phyloP scores from a whole-genome alignment of 2,329 filamentous ascomycete genomes.

The Aspergillus nomiae region DNA sequence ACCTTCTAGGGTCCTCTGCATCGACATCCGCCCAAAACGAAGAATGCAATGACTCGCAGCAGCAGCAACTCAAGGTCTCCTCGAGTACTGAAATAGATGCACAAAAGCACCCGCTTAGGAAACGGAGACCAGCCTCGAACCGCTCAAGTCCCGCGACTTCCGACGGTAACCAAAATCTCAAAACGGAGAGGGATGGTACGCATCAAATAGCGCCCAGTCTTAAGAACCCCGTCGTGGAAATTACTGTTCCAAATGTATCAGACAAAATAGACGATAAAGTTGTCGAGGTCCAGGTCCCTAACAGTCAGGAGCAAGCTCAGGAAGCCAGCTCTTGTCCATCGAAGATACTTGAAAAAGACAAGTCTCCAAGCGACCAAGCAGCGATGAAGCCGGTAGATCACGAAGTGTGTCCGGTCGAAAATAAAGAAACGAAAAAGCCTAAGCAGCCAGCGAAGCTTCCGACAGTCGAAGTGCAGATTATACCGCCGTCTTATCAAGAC shows the following conservation, averaged over 20 bases:
- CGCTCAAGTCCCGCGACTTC: background rate
- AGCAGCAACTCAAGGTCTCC: background rate
- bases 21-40: background rate
- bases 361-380: background rate
- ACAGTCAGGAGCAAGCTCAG: slow-evolving; percentile 30
- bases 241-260: background rate
- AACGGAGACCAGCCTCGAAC: background rate
- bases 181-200: background rate
- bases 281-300: slow-evolving; percentile 28
- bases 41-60: background rate
- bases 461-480: slow-evolving; percentile 27
- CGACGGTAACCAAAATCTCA: background rate
- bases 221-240: background rate
- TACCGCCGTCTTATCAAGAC: slow-evolving; percentile 23
- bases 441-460: background rate
- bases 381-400: background rate
- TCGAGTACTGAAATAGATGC: background rate
- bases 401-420: background rate
- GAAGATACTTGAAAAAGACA: background rate
- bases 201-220: background rate
- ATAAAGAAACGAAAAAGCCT: background rate
- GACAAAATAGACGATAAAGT: slow-evolving; percentile 5
- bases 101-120: background rate
- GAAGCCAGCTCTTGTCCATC: background rate
- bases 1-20: slow-evolving; percentile 29